Conservation (phyloP, 106 monocot species). For the Dendrobium chrysotoxum region DNA sequence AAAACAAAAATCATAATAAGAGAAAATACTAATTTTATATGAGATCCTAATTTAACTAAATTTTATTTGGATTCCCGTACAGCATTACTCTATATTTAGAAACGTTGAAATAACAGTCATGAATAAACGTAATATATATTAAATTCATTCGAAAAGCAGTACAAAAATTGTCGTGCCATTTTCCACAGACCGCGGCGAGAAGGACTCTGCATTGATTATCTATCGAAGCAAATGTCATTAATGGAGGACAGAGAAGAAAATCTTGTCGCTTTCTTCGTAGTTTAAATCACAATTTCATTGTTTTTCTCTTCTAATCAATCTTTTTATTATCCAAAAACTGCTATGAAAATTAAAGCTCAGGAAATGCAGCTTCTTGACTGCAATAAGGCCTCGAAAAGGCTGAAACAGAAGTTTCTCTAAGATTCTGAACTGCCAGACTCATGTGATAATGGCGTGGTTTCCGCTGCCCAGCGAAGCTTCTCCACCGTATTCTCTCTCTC, state of each 20-base stretch:
- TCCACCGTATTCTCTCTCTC: not conserved
- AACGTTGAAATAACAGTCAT: too few relatives aligned
- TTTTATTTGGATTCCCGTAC: too few relatives aligned
- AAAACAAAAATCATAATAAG: too few relatives aligned
- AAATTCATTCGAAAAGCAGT: not conserved
- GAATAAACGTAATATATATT: not conserved
- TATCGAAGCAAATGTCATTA: not conserved
- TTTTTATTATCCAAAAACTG: not conserved
- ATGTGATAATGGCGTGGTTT: not conserved
- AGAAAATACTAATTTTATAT: too few relatives aligned
- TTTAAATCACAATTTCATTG: too few relatives aligned
- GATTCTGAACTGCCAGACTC: not conserved
- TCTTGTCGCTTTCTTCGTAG: too few relatives aligned
- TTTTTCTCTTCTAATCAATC: too few relatives aligned
- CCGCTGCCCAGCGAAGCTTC: not conserved
- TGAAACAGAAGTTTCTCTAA: not conserved
- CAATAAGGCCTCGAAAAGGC: not conserved
- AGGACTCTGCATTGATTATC: not conserved
- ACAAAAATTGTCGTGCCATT: not conserved
- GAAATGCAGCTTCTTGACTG: not conserved
- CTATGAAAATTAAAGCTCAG: not conserved
- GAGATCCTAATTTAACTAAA: too few relatives aligned
- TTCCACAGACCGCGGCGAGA: slow-evolving; percentile 6
- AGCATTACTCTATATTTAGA: too few relatives aligned
- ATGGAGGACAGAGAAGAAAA: not conserved